These are phyloP conservation scores for Albatrellus ellisii DNA, from an alignment of 768 basidiomycete genomes.

Conservation along the genomic window DNA sequence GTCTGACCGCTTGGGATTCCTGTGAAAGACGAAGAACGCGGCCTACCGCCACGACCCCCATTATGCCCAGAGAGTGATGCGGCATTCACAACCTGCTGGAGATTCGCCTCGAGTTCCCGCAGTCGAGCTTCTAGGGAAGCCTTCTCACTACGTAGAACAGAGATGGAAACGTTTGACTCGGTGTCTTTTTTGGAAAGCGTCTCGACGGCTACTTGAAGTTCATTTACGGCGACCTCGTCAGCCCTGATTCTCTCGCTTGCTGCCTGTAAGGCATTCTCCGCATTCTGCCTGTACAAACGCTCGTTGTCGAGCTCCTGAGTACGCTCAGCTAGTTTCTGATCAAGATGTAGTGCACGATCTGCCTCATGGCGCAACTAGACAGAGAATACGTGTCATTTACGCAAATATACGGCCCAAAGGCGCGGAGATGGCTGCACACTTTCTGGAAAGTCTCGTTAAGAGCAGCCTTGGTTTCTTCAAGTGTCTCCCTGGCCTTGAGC, in stretches of 20 bases:
- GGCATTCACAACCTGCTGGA: conserved; percentile 23
- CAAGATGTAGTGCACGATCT: conserved; percentile 8
- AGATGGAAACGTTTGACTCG: conserved; percentile 3
- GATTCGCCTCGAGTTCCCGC: conserved; percentile 38
- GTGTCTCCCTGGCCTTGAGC: conserved; percentile 5
- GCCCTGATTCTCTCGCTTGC: conserved; percentile 7
- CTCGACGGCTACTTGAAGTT: conserved; percentile 11
- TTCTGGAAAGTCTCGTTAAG: conserved; percentile 11
- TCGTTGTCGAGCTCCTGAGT: conserved; percentile 9
- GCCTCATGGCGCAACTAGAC: conserved; percentile 10
- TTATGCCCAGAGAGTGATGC: conserved; percentile 21
- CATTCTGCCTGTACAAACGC: conserved; percentile 10
- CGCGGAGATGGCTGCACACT: conserved; percentile 1
- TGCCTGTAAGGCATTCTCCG: conserved; percentile 5
- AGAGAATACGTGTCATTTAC: neutral
- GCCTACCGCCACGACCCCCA: conserved; percentile 11
- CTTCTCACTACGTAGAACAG: conserved; percentile 43
- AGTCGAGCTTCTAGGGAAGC: conserved; percentile 39
- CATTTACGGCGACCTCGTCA: conserved; percentile 7
- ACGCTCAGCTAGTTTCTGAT: conserved; percentile 8
- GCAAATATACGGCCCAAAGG: neutral
- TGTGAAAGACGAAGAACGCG: conserved; percentile 48
- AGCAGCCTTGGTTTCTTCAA: conserved; percentile 10
- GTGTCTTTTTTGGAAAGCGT: conserved; percentile 8
- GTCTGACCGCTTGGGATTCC: conserved; percentile 34